Conservation (phyloP, 352 stramenopile genomes). For the Heterotrichella gracilis region DNA sequence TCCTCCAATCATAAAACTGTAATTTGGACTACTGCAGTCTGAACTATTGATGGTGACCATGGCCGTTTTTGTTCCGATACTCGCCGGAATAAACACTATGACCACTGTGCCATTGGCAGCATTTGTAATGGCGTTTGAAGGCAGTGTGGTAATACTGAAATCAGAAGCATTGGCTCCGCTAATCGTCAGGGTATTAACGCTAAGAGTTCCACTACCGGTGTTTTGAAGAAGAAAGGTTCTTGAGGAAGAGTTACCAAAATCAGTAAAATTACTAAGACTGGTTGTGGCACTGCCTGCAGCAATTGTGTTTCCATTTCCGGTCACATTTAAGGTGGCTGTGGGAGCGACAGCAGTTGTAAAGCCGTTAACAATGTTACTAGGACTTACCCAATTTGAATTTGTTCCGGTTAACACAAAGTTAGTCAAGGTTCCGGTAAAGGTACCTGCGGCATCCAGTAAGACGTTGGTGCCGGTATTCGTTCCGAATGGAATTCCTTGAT, state of each 20-base stretch:
- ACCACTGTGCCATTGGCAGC: neutral
- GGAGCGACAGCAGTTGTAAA: neutral
- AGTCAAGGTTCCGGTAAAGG: neutral
- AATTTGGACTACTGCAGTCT: neutral
- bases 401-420: slow-evolving; percentile 5
- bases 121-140: neutral
- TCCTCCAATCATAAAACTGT: too few species aligned
- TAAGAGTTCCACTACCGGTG: neutral
- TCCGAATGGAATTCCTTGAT: neutral
- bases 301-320: neutral
- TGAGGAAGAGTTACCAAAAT: neutral
- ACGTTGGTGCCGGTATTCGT: neutral
- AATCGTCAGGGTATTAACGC: neutral
- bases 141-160: neutral
- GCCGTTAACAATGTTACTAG: too few species aligned
- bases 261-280: neutral
- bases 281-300: neutral
- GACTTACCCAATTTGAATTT: slow-evolving; percentile 12
- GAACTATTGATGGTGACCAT: neutral
- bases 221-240: neutral
- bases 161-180: neutral
- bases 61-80: neutral
- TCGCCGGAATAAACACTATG: neutral
- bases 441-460: neutral
- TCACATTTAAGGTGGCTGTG: neutral